Conservation (phyloP, 2,329 filamentous ascomycete genomes). For the Beauveria sp. region DNA sequence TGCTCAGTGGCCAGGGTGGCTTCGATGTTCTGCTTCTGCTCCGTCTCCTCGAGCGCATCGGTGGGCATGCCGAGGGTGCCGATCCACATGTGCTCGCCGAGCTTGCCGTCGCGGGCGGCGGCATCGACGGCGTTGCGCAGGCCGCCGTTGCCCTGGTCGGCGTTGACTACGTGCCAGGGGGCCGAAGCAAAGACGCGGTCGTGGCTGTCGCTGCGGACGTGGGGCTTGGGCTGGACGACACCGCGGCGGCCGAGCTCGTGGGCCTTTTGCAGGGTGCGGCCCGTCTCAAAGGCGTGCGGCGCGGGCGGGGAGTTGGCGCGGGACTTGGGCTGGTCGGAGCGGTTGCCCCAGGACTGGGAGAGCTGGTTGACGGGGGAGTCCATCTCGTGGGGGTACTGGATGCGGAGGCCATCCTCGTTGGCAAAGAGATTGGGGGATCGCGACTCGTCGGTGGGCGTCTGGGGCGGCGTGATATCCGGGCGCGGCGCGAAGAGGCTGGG, state of each 20-base stretch:
- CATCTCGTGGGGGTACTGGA: constrained; percentile 47
- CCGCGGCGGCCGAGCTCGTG: constrained; percentile 50
- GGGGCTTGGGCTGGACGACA: constrained; percentile 45
- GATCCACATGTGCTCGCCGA: constrained; percentile 78
- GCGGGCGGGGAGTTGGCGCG: constrained; percentile 67
- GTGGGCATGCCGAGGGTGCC: constrained; percentile 92
- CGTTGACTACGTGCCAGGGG: constrained; percentile 74
- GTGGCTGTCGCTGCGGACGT: constrained; percentile 53
- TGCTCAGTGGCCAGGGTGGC: constrained; percentile 74
- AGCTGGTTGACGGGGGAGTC: constrained; percentile 65
- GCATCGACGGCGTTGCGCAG: constrained; percentile 82
- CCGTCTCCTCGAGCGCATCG: constrained; percentile 66
- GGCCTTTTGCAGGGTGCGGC: constrained; percentile 49
- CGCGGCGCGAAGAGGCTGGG: constrained; percentile 47
- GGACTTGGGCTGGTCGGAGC: constrained; percentile 71
- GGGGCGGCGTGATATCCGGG: constrained; percentile 45
- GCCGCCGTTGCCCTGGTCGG: constrained; percentile 88
- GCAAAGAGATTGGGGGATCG: constrained; percentile 41
- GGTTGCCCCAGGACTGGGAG: constrained; percentile 68
- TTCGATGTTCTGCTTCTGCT: constrained; percentile 75
- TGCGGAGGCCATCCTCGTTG: constrained; percentile 50
- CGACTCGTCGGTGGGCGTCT: constrained; percentile 45
- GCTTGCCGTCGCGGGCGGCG: constrained; percentile 58
- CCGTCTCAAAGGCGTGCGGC: constrained; percentile 65
- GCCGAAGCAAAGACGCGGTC: constrained; percentile 68